Conservation (phyloP, 805 yeast genomes). For the Zygoascus tannicola region DNA sequence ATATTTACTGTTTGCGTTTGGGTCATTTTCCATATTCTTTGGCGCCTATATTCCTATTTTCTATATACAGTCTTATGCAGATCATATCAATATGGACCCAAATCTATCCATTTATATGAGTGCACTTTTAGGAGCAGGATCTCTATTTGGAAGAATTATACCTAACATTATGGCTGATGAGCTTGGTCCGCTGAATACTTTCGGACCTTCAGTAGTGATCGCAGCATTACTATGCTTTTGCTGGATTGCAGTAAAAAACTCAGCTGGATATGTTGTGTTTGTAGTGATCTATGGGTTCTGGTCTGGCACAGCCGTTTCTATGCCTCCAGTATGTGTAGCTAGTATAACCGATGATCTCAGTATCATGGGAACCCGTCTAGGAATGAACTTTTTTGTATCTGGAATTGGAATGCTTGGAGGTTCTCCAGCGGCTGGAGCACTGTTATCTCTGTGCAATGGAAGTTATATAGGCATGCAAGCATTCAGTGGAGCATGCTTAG, state of each 20-base stretch:
- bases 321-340: conserved; percentile 25
- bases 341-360: conserved; percentile 33
- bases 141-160: conserved; percentile 40
- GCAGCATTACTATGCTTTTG: conserved; percentile 12
- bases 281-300: conserved; percentile 26
- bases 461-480: conserved; percentile 15
- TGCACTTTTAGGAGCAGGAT: conserved; percentile 27
- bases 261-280: conserved; percentile 23
- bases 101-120: conserved; percentile 23
- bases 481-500: conserved; percentile 11
- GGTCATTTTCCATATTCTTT: conserved; percentile 32
- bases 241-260: conserved; percentile 17
- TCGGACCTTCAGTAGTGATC: conserved; percentile 21
- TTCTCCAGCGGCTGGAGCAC: conserved; percentile 26
- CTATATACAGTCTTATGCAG: conserved; percentile 27
- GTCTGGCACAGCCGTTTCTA: conserved; percentile 27
- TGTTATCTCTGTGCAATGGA: conserved; percentile 14
- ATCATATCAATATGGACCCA: conserved; percentile 16
- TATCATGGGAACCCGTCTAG: conserved; percentile 42
- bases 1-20: conserved; percentile 15
- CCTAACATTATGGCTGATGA: conserved; percentile 41
- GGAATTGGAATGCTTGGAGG: conserved; percentile 37
- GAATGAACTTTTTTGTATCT: conserved; percentile 48
- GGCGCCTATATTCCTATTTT: conserved; percentile 28
- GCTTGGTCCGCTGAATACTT: conserved; percentile 37